Conservation (phyloP, 1,284 basidiomycete genomes). For the Neolentinus lepideus region DNA sequence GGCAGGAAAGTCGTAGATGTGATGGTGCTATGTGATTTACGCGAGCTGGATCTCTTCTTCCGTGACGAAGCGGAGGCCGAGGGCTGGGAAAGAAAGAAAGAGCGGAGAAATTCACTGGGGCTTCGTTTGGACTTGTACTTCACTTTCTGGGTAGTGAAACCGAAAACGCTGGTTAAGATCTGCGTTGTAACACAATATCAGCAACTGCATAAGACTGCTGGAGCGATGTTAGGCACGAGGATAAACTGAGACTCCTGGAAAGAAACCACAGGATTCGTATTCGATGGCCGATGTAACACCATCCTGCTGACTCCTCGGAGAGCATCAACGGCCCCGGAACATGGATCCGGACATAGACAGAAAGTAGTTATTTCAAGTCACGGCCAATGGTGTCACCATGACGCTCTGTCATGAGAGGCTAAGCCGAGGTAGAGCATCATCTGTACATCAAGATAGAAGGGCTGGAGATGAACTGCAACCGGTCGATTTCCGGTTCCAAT, state of each 20-base stretch:
- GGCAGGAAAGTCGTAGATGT: slow-evolving; percentile 18
- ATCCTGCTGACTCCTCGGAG: no score
- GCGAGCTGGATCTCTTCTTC: slow-evolving; percentile 6
- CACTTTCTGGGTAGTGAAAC: slow-evolving; percentile 47
- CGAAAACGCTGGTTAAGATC: slow-evolving; percentile 55
- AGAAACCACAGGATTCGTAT: no score
- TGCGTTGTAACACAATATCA: slow-evolving; percentile 16
- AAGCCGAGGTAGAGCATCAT: background rate
- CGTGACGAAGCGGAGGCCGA: background rate
- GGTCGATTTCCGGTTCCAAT: background rate
- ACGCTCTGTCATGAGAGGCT: background rate
- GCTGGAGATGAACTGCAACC: no score
- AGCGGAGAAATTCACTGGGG: slow-evolving; percentile 39
- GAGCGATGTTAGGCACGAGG: no score
- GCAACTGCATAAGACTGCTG: no score
- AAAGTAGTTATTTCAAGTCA: background rate
- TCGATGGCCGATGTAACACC: no score
- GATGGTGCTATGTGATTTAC: slow-evolving; percentile 23
- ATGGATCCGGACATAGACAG: no score
- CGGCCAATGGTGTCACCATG: background rate
- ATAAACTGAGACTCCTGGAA: no score
- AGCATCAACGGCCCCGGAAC: no score
- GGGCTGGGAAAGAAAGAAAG: slow-evolving; percentile 37
- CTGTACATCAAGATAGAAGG: background rate
- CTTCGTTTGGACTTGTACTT: slow-evolving; percentile 27